phyloP scores from a whole-genome alignment of 148 eudicot species.

The Tetragonia tetragonoides region DNA sequence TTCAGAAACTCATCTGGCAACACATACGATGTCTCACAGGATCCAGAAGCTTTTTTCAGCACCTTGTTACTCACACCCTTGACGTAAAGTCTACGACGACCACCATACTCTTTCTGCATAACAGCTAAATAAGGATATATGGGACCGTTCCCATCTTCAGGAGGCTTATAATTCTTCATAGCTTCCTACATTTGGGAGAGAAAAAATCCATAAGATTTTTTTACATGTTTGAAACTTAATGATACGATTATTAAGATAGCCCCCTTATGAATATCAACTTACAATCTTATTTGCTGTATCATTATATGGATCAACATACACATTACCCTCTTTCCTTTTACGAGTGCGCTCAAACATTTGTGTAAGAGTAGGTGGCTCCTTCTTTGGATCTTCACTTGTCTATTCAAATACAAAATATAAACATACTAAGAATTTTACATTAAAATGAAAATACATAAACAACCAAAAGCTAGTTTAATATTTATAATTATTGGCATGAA shows the following conservation, averaged over 20 bases:
- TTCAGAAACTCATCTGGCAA: not conserved
- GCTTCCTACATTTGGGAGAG: not conserved
- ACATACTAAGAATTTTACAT: too few relatives aligned
- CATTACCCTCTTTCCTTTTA: not conserved
- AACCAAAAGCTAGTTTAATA: too few relatives aligned
- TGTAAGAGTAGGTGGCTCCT: too few relatives aligned
- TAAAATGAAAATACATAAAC: too few relatives aligned
- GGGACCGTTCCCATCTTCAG: not conserved
- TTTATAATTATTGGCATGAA: too few relatives aligned
- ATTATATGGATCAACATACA: not conserved
- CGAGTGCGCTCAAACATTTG: conserved; percentile 12
- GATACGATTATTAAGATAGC: too few relatives aligned
- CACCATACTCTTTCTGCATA: conserved; percentile 12
- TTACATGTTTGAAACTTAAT: too few relatives aligned
- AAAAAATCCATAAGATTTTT: too few relatives aligned
- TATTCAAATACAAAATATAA: too few relatives aligned
- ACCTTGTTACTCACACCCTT: conserved; percentile 14
- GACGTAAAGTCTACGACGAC: not conserved
- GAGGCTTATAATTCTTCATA: not conserved
- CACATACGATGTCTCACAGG: not conserved
- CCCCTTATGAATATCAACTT: too few relatives aligned
- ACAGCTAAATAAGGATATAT: not conserved
- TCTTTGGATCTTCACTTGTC: too few relatives aligned
- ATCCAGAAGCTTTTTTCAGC: not conserved
- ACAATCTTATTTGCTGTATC: conserved; percentile 4